Percentiles rank a stretch among this genome's conserved stretches.
These are phyloP conservation scores for Diutina sp. DNA, from an alignment of 1,139 yeast species.

Conservation along the genomic window DNA sequence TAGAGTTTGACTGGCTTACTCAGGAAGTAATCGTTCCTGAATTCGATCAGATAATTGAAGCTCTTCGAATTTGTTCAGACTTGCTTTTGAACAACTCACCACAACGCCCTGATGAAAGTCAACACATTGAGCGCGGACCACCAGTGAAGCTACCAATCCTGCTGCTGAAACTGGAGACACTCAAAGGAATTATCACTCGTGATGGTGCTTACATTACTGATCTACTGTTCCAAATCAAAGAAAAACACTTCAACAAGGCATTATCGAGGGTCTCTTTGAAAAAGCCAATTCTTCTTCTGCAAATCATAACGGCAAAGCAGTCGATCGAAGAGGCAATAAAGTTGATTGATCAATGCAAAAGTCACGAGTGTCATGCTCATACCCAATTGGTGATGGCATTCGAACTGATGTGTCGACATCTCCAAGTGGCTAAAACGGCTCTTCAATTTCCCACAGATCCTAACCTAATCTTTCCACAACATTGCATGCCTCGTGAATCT, in stretches of 20 bases:
- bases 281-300: conserved; percentile 21
- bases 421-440: conserved; percentile 21
- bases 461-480: conserved; percentile 24
- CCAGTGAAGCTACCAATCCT: conserved; percentile 28
- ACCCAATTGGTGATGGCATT: conserved; percentile 14
- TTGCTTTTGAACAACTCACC: conserved; percentile 26
- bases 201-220: conserved; percentile 28
- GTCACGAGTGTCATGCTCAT: conserved; percentile 3
- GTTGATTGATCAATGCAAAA: conserved; percentile 8
- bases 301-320: conserved; percentile 19
- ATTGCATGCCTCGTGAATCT: conserved; percentile 13
- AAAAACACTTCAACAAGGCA: conserved; percentile 19
- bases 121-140: conserved; percentile 22
- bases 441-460: conserved; percentile 34
- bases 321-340: conserved; percentile 20
- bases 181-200: conserved; percentile 29
- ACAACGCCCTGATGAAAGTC: conserved; percentile 19
- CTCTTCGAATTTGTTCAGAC: conserved; percentile 26
- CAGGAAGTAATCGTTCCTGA: conserved; percentile 20
- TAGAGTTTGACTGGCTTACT: conserved; percentile 30
- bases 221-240: conserved; percentile 15
- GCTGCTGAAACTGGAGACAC: conserved; percentile 23
- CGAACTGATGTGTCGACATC: conserved; percentile 14
- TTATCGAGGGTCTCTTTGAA: conserved; percentile 14
- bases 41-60: conserved; percentile 27